Evolutionary conservation across 345 rosid species (phyloP).

Genomic region (Salix koriyanagi): DNA sequence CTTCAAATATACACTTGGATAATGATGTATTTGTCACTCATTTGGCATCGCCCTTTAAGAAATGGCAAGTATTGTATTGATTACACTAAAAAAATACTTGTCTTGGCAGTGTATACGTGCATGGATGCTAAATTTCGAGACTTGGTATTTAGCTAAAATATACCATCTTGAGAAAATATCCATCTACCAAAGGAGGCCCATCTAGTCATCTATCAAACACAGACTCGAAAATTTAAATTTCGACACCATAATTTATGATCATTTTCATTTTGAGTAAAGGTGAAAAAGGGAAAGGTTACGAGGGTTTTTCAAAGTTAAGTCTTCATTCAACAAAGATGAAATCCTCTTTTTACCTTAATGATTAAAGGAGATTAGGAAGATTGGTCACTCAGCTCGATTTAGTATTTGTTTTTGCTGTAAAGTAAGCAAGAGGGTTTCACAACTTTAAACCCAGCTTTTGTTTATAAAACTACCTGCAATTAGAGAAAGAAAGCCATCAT

Average conservation of each 20-base stretch:
- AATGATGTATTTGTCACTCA: not conserved
- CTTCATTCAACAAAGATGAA: conserved; percentile 31
- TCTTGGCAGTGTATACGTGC: not conserved
- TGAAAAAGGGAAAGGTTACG: conserved; percentile 13
- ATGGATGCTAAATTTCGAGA: not conserved
- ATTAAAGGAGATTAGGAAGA: conserved; percentile 26
- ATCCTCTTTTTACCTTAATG: conserved; percentile 24
- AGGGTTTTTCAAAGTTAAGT: conserved; percentile 9
- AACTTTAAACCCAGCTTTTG: conserved; percentile 37
- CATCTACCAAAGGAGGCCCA: conserved; percentile 23
- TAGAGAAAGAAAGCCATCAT: conserved; percentile 40
- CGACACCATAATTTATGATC: not conserved
- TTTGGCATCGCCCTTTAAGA: not conserved
- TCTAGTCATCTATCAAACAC: not conserved
- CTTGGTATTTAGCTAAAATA: conserved; percentile 22
- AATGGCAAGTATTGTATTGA: not conserved
- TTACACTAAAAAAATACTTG: not conserved
- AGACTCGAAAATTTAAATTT: not conserved
- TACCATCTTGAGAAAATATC: conserved; percentile 25
- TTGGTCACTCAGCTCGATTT: conserved; percentile 22
- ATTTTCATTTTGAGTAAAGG: conserved; percentile 16
- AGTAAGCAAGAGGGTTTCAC: conserved; percentile 26
- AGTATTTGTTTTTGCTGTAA: conserved; percentile 23
- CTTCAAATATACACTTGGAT: conserved; percentile 2
- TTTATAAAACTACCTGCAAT: conserved; percentile 22